Evolutionary conservation across 2,329 filamentous ascomycete genomes (phyloP).

Genomic region (Gaeumannomyces tritici): DNA sequence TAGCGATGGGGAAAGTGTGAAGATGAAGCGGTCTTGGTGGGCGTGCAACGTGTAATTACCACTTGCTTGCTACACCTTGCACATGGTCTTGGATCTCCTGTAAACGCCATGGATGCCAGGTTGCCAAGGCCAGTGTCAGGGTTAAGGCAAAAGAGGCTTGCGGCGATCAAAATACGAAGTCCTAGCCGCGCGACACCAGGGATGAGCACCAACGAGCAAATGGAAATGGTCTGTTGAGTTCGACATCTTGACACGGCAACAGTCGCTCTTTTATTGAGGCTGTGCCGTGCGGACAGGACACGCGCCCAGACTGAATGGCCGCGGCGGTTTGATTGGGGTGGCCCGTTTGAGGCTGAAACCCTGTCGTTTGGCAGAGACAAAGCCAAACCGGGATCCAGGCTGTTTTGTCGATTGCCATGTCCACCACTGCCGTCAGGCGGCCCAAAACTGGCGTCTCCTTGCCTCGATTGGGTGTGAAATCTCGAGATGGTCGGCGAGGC

Average conservation of each 20-base stretch:
- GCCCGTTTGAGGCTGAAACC: neutral
- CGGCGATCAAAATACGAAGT: neutral
- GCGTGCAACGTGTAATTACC: too few species aligned
- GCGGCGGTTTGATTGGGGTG: neutral
- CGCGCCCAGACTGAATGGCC: neutral
- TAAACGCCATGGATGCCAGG: too few species aligned
- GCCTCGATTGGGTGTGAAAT: neutral
- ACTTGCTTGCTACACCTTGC: too few species aligned
- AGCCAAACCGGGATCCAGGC: neutral
- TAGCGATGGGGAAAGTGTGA: neutral
- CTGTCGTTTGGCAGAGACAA: neutral
- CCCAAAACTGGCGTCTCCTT: neutral
- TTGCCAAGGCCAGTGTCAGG: neutral
- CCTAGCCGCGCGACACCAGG: neutral
- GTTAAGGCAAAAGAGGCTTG: too few species aligned
- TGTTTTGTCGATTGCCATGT: neutral
- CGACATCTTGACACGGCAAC: neutral
- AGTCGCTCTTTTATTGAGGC: neutral
- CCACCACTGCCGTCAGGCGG: neutral
- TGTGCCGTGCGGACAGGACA: neutral
- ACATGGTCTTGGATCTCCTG: too few species aligned
- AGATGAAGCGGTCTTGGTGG: neutral
- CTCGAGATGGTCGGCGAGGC: neutral
- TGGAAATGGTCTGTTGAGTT: neutral
- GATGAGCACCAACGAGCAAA: neutral